Base-by-base conservation (phyloP, 495 filamentous ascomycete species). In the Symbiotaphrina buchneri region DNA sequence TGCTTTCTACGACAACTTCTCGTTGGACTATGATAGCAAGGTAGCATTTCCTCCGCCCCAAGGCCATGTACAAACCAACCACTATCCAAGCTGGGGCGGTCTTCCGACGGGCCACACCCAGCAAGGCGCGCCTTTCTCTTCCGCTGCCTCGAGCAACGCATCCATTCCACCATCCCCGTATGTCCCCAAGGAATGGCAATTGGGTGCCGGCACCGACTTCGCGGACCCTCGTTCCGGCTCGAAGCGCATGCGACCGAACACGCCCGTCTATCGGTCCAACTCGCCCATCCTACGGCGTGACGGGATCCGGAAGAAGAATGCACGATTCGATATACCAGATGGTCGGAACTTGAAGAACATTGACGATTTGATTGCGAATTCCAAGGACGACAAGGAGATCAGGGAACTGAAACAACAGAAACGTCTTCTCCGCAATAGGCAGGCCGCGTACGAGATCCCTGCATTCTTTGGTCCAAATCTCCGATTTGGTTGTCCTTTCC, bases 341-440 rank as follows among this genome's bases (percentile, higher is more conserved):
- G 90, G 93, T 55, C 68, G 84, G 26, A 95, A 78, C 40, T 65
- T 95, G 38, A 71, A 65, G 58, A 95, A 92, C 51, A 95, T 99
- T 56, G 87, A 99, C 50, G 67, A 77, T 32, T 56, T 95, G 43
- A 94, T 99, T 55, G 64, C 71, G 20, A 68, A 78, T 50, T 84
- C 82, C 13, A 75, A 57, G 29, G 81, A 95, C 42, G 87, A 95
- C 41, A 76, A 90, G 36, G 76, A 87, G 58, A 76, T 92, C 55
- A 95, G 93, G 61, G 84, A 95, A 53, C 61, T 95, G 43, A 95
- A 95, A 67, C 83, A 93, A 44, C 90, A 94, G 51, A 99, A 99
- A 62, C 70, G 87, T 13, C 59, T 99, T 31, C 56, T 99, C 32
- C 66, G 90, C 42, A 99, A 99, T 52, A 66, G 87, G 41, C 84